Conservation (phyloP, 108 stramenopile species). For the Nitzschia sp. region DNA sequence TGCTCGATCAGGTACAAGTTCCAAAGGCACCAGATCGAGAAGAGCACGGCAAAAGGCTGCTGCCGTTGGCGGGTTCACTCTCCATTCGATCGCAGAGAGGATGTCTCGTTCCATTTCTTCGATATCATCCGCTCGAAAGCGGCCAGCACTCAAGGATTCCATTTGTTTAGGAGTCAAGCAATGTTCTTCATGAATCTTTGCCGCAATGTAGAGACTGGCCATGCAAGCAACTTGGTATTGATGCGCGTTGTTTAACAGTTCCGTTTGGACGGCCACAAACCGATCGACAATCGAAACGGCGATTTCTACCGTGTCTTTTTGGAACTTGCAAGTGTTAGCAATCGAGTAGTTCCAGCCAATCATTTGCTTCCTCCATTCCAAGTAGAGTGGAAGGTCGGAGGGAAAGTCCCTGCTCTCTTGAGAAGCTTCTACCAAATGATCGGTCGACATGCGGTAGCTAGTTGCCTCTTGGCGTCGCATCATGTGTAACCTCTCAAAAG, state of each 20-base stretch:
- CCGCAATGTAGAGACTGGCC: slow-evolving; percentile 65
- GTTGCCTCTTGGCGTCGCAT: slow-evolving; percentile 8
- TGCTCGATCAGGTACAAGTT: slow-evolving; percentile 1
- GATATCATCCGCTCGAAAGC: slow-evolving; percentile 52
- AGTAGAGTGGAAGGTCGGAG: background rate
- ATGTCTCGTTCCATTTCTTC: slow-evolving; percentile 49
- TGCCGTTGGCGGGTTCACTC: slow-evolving; percentile 49
- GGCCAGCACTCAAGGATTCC: slow-evolving; percentile 56
- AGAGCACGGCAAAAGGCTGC: background rate
- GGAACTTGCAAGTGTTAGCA: slow-evolving; percentile 55
- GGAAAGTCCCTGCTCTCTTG: background rate
- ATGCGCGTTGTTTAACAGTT: slow-evolving; percentile 28
- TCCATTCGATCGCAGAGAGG: slow-evolving; percentile 46
- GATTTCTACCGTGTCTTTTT: slow-evolving; percentile 58
- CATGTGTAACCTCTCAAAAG: background rate
- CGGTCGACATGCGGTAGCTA: background rate
- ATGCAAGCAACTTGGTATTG: slow-evolving; percentile 73
- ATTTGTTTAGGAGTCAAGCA: slow-evolving; percentile 57
- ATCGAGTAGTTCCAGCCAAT: slow-evolving; percentile 61
- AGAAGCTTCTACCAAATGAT: background rate
- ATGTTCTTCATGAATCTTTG: slow-evolving; percentile 66
- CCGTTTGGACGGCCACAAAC: slow-evolving; percentile 32
- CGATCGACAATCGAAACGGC: slow-evolving; percentile 66
- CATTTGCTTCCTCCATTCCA: slow-evolving; percentile 37
- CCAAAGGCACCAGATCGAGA: slow-evolving; percentile 7